Base-by-base conservation (phyloP, 108 stramenopile genomes). In the Mediolabrus comicus region DNA sequence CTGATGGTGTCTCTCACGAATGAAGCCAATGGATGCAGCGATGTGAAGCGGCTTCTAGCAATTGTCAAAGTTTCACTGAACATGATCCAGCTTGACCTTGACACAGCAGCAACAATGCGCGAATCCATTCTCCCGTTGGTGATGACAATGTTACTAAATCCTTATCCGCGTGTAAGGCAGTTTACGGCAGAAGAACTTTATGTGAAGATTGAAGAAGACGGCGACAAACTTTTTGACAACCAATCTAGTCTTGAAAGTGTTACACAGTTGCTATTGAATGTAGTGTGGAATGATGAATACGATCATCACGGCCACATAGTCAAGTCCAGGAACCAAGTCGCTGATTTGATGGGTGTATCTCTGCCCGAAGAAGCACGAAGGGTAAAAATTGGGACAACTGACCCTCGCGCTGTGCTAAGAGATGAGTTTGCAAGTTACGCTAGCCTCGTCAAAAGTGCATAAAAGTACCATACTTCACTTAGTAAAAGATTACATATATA, bases 111-210 rank as follows among this genome's bases (percentile, higher is more conserved):
- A 36, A 30, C 39, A 35, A 74, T 80, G 65, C 75, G 79, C 34
- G 56, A 30, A 53, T 12, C 69, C 3, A 63, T 86, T 14, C 54
- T 95, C 62, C 59, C 65, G 3, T 87, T 90, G 61, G 46, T 92
- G 5, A 84, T 95, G 69, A 60, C 35, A 24, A 66, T 97, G 63
- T 77, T 97, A 12, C 79, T 68, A 3, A 97, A 98, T 60, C 84
- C 62, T 1, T 99, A 89, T 69, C 98, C 98, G 32, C 84, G 90
- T 24, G 90, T 99, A 5, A 74, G 98, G 17, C 76, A 86, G 11
- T 75, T 79, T 69, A 81, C 84, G 12, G 97, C 97, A 36, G 96
- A 97, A 68, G 86, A 94, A 59, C 72, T 97, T 52, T 97, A 97
- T 60, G 74, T 92, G 31, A 77, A 77, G 59, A 55, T 97, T 29